phyloP scores from a whole-genome alignment of 495 filamentous ascomycete species.

The Tuber umbilicatum region DNA sequence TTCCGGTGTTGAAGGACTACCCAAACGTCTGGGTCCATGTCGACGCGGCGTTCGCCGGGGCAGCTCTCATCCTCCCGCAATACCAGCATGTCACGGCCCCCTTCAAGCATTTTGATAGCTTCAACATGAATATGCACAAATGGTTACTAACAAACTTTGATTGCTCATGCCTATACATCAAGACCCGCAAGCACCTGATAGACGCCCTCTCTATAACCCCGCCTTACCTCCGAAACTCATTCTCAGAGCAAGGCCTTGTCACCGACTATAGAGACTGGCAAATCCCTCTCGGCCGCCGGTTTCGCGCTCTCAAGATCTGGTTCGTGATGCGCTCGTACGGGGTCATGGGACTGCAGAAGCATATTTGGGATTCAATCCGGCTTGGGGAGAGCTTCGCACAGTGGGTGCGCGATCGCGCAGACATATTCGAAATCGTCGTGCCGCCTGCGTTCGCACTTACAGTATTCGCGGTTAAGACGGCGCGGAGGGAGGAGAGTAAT shows the following conservation, averaged over 20 bases:
- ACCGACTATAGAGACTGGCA: conserved; percentile 99
- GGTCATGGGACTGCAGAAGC: conserved; percentile 64
- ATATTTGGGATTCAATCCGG: conserved; percentile 60
- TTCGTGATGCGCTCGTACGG: conserved; percentile 89
- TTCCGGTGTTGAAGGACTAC: conserved; percentile 56
- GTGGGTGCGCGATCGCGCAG: conserved; percentile 53
- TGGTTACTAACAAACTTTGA: conserved; percentile 96
- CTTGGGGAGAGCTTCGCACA: conserved; percentile 65
- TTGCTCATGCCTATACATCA: conserved; percentile 73
- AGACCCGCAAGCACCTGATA: conserved; percentile 65
- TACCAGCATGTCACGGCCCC: conserved; percentile 62
- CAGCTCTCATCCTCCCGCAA: conserved; percentile 72
- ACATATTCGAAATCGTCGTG: conserved; percentile 72
- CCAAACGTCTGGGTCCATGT: conserved; percentile 83
- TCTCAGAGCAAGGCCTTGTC: conserved; percentile 73
- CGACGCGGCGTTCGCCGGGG: conserved; percentile 92
- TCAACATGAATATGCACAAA: conserved; percentile 96
- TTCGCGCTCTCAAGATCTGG: conserved; percentile 91
- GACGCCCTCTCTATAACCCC: conserved; percentile 76
- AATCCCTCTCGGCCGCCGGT: conserved; percentile 89
- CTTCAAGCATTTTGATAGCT: conserved; percentile 69
- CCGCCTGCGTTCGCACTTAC: conserved; percentile 74
- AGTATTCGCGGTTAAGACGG: conserved; percentile 56
- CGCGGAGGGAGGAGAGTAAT: conserved; percentile 49
- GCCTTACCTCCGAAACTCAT: conserved; percentile 72